phyloP scores from a whole-genome alignment of 108 stramenopile genomes.

The Skeletonema grethae region DNA sequence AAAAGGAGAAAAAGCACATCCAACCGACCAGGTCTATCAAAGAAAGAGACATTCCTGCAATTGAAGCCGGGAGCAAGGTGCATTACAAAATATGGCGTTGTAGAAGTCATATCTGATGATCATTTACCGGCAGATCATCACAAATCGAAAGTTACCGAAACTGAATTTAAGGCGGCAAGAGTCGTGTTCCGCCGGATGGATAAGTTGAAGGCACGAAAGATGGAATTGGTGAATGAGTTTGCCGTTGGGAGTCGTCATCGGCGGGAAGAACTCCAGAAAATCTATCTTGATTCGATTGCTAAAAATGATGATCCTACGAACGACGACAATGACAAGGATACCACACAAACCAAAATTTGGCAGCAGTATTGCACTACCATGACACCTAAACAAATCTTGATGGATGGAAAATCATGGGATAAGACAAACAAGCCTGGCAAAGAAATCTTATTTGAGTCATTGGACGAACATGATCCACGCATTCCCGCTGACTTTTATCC shows the following conservation, averaged over 20 bases:
- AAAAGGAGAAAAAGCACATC: neutral
- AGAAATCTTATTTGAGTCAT: neutral
- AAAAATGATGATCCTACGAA: neutral
- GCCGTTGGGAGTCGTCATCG: conserved; percentile 24
- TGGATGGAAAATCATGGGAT: conserved; percentile 13
- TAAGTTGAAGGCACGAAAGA: neutral
- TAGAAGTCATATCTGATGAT: conserved; percentile 73
- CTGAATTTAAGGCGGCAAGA: neutral
- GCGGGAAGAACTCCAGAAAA: conserved; percentile 17
- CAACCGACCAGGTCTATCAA: neutral
- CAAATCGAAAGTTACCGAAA: conserved; percentile 1
- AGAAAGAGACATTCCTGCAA: conserved; percentile 28
- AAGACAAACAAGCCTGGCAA: neutral
- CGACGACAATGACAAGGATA: neutral
- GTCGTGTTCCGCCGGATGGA: neutral
- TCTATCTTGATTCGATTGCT: conserved; percentile 13
- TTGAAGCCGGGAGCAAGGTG: conserved; percentile 55
- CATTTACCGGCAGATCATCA: conserved; percentile 34
- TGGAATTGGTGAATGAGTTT: conserved; percentile 2
- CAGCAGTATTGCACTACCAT: conserved; percentile 25
- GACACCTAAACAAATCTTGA: conserved; percentile 17
- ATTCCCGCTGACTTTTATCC: conserved; percentile 48
- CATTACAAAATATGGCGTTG: conserved; percentile 72
- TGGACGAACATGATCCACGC: conserved; percentile 10
- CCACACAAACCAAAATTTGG: conserved; percentile 21